These are phyloP conservation scores for Phaeosphaeria sp. DNA, from an alignment of 2,329 filamentous ascomycete genomes.

Conservation along the genomic window DNA sequence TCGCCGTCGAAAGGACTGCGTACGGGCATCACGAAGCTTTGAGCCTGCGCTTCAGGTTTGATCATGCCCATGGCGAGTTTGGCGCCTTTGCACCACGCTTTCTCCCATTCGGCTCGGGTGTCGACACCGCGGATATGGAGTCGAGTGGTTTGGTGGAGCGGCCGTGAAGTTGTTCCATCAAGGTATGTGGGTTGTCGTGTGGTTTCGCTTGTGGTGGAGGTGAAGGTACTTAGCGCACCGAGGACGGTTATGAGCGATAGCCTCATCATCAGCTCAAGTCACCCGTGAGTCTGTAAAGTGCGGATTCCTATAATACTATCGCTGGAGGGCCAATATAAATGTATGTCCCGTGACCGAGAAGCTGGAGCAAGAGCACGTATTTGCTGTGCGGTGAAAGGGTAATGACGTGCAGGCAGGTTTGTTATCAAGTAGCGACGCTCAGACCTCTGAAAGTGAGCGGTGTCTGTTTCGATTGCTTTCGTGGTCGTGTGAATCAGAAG, in stretches of 20 bases:
- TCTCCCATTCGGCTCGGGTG: neutral
- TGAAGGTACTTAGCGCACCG: no score
- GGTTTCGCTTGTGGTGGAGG: no score
- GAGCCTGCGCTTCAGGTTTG: neutral
- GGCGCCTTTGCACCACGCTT: slow-evolving; percentile 1
- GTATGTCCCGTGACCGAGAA: no score
- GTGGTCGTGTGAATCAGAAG: neutral
- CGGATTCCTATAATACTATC: no score
- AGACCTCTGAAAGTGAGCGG: neutral
- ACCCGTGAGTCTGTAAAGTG: no score
- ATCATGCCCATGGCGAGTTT: neutral
- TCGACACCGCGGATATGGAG: neutral
- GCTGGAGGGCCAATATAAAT: no score
- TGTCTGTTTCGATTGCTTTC: neutral
- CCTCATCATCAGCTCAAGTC: no score
- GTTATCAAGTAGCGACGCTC: neutral
- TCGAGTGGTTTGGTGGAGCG: neutral
- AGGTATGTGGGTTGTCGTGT: no score
- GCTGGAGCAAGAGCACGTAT: neutral
- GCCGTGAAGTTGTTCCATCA: no score
- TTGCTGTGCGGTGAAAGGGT: neutral
- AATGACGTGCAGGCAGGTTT: neutral
- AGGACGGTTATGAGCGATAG: no score
- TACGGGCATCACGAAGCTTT: neutral
- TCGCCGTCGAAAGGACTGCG: neutral